Conservation (phyloP, 1,284 basidiomycete genomes). For the Melampsora americana region DNA sequence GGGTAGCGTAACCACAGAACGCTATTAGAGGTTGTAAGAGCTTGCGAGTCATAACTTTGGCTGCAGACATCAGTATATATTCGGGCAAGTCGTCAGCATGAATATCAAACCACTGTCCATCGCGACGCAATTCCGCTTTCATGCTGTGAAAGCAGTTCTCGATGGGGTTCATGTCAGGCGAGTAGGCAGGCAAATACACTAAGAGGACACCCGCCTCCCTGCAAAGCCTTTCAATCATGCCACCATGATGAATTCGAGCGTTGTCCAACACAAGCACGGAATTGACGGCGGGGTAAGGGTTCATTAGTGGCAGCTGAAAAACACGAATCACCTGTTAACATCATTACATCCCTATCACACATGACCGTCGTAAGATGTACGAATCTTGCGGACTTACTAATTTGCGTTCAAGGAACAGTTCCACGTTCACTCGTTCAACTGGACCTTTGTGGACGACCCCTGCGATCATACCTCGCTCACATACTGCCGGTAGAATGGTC, state of each 20-base stretch:
- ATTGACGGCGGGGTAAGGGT: neutral
- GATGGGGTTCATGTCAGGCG: conserved; percentile 19
- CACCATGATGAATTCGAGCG: too few relatives aligned
- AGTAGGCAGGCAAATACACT: conserved; percentile 6
- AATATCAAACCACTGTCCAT: neutral
- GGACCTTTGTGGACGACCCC: neutral
- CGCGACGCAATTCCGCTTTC: neutral
- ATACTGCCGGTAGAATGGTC: neutral
- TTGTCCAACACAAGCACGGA: too few relatives aligned
- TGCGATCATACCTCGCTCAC: neutral
- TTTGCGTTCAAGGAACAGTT: neutral
- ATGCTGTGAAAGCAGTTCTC: conserved; percentile 14
- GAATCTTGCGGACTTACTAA: neutral
- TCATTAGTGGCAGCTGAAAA: neutral
- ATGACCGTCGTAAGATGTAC: neutral
- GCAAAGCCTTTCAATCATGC: too few relatives aligned
- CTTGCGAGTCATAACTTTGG: neutral
- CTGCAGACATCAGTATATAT: neutral
- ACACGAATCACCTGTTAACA: neutral
- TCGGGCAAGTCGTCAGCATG: neutral
- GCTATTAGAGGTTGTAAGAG: neutral
- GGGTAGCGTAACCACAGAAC: neutral
- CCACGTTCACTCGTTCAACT: neutral
- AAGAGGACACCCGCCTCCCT: too few relatives aligned
- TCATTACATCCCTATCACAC: too few relatives aligned